Evolutionary conservation across 345 rosid species (phyloP), one percentile per base, ranked within the genome.

Genomic region (Brassica cretica): DNA sequence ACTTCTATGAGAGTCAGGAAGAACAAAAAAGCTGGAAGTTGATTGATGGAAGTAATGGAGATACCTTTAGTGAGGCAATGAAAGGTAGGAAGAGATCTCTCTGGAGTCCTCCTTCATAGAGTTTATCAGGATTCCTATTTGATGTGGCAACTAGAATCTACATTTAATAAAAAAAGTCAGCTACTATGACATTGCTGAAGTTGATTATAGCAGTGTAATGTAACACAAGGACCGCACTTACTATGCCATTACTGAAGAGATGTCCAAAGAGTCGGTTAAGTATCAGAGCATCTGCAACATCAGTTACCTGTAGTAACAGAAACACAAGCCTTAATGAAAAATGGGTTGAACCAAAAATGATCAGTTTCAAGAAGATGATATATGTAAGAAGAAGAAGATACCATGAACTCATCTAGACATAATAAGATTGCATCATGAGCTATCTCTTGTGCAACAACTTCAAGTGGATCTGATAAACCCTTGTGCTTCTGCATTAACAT

Each of bases 371-470:
- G 24, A 62, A 73, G 24, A 73, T 49, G 14, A 39, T 8, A 14
- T 49, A 49, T 46, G 55, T 14, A 37, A 1, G 1, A 8, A 8
- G 2, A 4, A 41, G 27, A 41, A 29, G 15, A 62, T 93, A 95
- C 99, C 99, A 93, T 95, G 84, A 95, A 93, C 82, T 95, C 99
- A 81, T 95, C 98, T 8, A 95, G 80, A 76, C 99, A 95, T 76
- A 93, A 82, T 71, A 95, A 84, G 80, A 93, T 84, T 0, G 98
- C 91, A 81, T 91, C 98, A 73, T 95, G 97, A 67, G 94, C 88
- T 81, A 93, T 95, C 86, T 95, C 98, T 68, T 89, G 93, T 3
- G 97, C 98, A 60, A 95, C 96, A 77, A 95, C 93, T 91, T 95
- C 99, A 32, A 95, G 98, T 14, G 99, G 99, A 84, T 95, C 98